A percentile compares a stretch with the other conserved stretches of the same genome.
Evolutionary conservation across 73 alveolate genomes (phyloP).

Genomic region (Effrenium voratum): DNA sequence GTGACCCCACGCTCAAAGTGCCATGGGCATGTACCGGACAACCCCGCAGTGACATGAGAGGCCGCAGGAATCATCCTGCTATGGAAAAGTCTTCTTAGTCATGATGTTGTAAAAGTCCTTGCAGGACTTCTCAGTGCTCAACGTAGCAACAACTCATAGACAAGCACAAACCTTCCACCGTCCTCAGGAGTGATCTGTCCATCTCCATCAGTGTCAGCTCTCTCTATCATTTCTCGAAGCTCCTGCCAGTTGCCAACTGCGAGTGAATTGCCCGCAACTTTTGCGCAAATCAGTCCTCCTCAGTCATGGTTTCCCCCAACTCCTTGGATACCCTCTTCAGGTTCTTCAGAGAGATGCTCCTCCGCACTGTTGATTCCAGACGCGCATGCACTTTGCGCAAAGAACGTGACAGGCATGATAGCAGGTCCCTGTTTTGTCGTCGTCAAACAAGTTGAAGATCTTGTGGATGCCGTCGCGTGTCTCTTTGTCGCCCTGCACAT

Average conservation of each 20-base stretch:
- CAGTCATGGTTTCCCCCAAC: slow-evolving; percentile 98
- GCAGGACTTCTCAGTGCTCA: not conserved
- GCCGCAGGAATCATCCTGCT: no score
- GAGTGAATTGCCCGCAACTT: no score
- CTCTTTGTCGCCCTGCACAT: slow-evolving; percentile 96
- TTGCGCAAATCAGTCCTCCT: no score
- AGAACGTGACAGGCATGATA: not conserved
- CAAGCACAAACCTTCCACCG: not conserved
- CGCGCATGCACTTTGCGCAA: not conserved
- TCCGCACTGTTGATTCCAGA: not conserved
- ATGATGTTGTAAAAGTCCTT: slow-evolving; percentile 97
- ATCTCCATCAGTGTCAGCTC: slow-evolving; percentile 98
- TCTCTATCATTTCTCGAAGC: slow-evolving; percentile 97
- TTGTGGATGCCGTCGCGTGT: slow-evolving; percentile 97
- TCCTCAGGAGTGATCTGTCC: slow-evolving; percentile 98
- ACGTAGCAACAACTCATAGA: not conserved
- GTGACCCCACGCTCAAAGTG: no score
- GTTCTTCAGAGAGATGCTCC: slow-evolving; percentile 97
- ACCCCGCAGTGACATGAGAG: no score
- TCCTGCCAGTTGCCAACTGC: slow-evolving; percentile 89
- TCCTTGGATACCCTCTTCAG: slow-evolving; percentile 97
- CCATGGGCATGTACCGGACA: no score
- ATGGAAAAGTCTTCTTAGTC: slow-evolving; percentile 95
- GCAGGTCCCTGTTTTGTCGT: slow-evolving; percentile 95
- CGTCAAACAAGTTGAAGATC: slow-evolving; percentile 98